phyloP scores from a whole-genome alignment of 2,329 filamentous ascomycete species.

The Fusarium pseudonygamai region DNA sequence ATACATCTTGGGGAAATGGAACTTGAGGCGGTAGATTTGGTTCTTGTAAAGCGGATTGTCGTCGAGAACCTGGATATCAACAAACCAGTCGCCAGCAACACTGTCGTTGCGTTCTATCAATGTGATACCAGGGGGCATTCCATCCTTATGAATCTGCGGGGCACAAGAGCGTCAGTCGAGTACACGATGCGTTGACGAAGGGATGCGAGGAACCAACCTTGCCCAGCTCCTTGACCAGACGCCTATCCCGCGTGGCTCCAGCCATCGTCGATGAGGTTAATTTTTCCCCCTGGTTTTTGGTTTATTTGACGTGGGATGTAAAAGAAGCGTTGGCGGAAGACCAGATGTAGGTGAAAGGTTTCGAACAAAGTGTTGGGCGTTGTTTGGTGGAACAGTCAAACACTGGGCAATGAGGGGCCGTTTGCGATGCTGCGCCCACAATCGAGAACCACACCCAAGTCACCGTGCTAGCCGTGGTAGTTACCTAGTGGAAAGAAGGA shows the following conservation, averaged over 20 bases:
- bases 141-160: slow-evolving; percentile 61
- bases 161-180: slow-evolving; percentile 31
- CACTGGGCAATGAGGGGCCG: slow-evolving; percentile 29
- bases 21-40: slow-evolving; percentile 85
- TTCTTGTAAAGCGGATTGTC: slow-evolving; percentile 86
- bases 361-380: slow-evolving; percentile 3
- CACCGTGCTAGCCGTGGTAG: not conserved
- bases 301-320: not conserved
- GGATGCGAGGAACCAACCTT: slow-evolving; percentile 55
- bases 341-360: slow-evolving; percentile 25
- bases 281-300: not conserved
- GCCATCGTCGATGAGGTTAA: slow-evolving; percentile 45
- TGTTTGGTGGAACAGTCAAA: slow-evolving; percentile 19
- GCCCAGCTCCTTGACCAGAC: slow-evolving; percentile 66
- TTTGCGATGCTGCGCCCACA: slow-evolving; percentile 33
- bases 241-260: slow-evolving; percentile 62
- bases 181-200: not conserved
- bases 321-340: slow-evolving; percentile 13
- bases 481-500: not conserved
- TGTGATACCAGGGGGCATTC: slow-evolving; percentile 74
- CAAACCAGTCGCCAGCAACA: slow-evolving; percentile 77
- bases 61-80: slow-evolving; percentile 93
- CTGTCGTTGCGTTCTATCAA: slow-evolving; percentile 85
- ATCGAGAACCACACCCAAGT: slow-evolving; percentile 1
- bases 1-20: slow-evolving; percentile 84